Percentiles rank a stretch among this genome's conserved stretches.
phyloP scores from a whole-genome alignment of 495 filamentous ascomycete species.

The Xylaria venustula region DNA sequence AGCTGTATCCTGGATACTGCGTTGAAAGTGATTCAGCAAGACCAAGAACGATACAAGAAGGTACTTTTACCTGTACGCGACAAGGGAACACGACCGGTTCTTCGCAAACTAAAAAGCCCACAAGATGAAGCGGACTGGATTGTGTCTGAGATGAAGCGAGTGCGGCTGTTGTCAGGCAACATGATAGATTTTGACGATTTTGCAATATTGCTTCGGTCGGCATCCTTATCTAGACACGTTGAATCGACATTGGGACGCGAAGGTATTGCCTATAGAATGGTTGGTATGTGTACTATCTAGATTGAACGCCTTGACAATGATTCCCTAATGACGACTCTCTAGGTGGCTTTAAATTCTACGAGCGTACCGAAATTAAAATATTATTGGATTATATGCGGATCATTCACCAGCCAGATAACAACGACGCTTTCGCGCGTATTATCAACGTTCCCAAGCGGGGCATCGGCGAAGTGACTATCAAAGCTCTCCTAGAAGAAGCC shows the following conservation, averaged over 20 bases:
- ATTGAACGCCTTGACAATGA: not conserved
- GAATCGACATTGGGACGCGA: constrained; percentile 81
- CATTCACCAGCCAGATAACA: constrained; percentile 81
- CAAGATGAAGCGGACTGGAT: constrained; percentile 84
- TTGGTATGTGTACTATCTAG: constrained; percentile 53
- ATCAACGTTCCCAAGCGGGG: constrained; percentile 82
- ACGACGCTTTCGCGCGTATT: constrained; percentile 80
- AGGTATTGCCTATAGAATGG: constrained; percentile 91
- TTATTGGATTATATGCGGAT: constrained; percentile 87
- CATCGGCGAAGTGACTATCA: constrained; percentile 80
- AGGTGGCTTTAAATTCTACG: constrained; percentile 83
- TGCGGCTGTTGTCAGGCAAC: constrained; percentile 65
- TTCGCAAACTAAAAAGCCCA: constrained; percentile 74
- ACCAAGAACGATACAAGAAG: constrained; percentile 75
- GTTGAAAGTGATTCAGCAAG: constrained; percentile 88
- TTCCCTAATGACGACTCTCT: not conserved
- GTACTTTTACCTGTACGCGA: constrained; percentile 76
- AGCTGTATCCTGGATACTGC: constrained; percentile 83
- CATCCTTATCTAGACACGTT: constrained; percentile 77
- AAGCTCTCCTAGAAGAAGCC: constrained; percentile 68
- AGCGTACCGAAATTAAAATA: constrained; percentile 85
- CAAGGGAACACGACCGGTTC: constrained; percentile 76
- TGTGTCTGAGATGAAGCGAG: constrained; percentile 77
- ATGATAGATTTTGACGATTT: constrained; percentile 75
- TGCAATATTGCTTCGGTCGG: constrained; percentile 82